These are phyloP conservation scores for Lepiota venenata DNA, from an alignment of 768 basidiomycete genomes.

Conservation along the genomic window DNA sequence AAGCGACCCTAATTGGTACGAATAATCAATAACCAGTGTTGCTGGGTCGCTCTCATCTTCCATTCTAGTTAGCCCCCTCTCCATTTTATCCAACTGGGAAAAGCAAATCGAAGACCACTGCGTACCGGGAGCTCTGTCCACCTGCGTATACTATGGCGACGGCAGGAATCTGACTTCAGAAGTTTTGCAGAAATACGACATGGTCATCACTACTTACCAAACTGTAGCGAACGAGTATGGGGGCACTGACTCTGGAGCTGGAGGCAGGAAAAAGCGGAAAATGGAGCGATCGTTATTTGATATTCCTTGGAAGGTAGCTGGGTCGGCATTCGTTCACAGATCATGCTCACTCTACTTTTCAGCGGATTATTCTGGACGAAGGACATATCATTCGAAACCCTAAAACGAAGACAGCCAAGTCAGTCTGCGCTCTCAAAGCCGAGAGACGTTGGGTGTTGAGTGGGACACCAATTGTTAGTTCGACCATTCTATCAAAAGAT, in stretches of 20 bases:
- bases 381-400: slow-evolving; percentile 87
- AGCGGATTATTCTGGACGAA: slow-evolving; percentile 86
- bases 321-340: neutral
- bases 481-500: slow-evolving; percentile 1
- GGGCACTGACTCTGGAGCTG: slow-evolving; percentile 22
- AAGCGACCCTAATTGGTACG: slow-evolving; percentile 78
- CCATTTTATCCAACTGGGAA: slow-evolving; percentile 86
- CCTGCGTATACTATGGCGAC: slow-evolving; percentile 69
- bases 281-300: slow-evolving; percentile 54
- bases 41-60: neutral
- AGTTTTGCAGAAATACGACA: slow-evolving; percentile 64
- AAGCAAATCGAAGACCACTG: slow-evolving; percentile 80
- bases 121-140: slow-evolving; percentile 43
- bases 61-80: slow-evolving; percentile 69
- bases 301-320: slow-evolving; percentile 76
- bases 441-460: slow-evolving; percentile 79
- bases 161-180: slow-evolving; percentile 55
- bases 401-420: slow-evolving; percentile 78
- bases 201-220: slow-evolving; percentile 86
- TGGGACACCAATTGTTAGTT: slow-evolving; percentile 86
- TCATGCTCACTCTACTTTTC: neutral
- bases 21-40: neutral
- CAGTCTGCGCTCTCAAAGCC: slow-evolving; percentile 58
- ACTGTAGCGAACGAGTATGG: slow-evolving; percentile 56
- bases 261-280: slow-evolving; percentile 61